Evolutionary conservation across 352 stramenopile genomes (phyloP), one percentile per base, ranked within the genome.

Genomic region (Phytophthora litchii): DNA sequence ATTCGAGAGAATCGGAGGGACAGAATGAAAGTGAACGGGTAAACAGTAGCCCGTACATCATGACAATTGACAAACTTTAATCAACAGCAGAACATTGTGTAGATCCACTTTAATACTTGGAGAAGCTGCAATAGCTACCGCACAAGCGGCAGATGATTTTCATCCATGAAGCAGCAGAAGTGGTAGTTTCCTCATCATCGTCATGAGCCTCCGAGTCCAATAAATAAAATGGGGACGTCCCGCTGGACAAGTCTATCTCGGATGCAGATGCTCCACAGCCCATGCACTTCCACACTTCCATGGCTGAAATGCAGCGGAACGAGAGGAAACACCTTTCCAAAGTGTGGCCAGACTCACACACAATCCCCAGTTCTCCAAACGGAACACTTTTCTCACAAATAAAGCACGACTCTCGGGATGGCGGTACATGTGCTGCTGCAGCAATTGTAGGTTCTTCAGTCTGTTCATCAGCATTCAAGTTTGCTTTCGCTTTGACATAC

Each of bases 241-340:
- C 72, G 14, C 50, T 47, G 1, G 65, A 72, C 50, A 76, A 72
- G 38, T 86, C 68, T 23, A 88, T 74, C 60, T 87, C 77, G 34
- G 74, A 76, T 21, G 85, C 85, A 16, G 71, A 78, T 4, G 75
- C 80, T 9, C 79, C 81, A 34, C 85, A 94, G 35, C 83, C 80
- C 78, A 91, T 83, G 60, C 85, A 94, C 46, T 92, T 92, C 83
- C 83, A 94, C 35, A 80, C 70, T 44, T 89, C 79, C 70, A 89
- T 85, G 1, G 76, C 74, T 20, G 75, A 54, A 20, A 94, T 70
- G 9, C 76, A 77, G 48, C 77, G 74, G 35, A 92, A 92, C 25
- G 81, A 92, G 17, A 92, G 54, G 35, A 92, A 94, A 45, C 85
- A 92, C 11, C 85, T 72, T 37, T 92, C 82, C 41, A 90, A 63